Base-by-base conservation (phyloP, 805 yeast species). In the Naumovozyma dairenensis region DNA sequence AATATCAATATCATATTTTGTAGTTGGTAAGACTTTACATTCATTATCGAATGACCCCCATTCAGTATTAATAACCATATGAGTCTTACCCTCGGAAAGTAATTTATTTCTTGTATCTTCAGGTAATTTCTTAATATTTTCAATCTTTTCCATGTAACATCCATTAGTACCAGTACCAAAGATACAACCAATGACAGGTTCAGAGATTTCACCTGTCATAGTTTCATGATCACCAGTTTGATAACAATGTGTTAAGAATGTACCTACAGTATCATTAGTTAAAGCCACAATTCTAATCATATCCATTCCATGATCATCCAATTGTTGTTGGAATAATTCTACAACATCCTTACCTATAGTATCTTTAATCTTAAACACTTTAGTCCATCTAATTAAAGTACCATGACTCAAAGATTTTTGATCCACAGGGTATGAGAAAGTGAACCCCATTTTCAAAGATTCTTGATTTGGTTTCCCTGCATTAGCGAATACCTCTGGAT, bases 81-180 rank as follows among this genome's bases (percentile, higher is more conserved):
- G 75, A 2, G 67, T 65, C 33, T 69, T 66, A 22, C 74, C 77
- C 32, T 61, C 53, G 34, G 53, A 60, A 15, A 53, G 33, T 47
- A 70, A 59, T 15, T 53, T 55, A 17, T 51, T 59, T 29, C 59
- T 58, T 10, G 59, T 36, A 21, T 63, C 59, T 2, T 70, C 66
- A n/a, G 75, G 72, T 41, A 87, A 66, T 60, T 92, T 89, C 35
- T 71, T 72, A 46, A 92, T 82, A 35, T 77, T 71, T 27, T 72
- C 77, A 33, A 86, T 57, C 36, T 73, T 69, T 60, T 89, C 98
- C 54, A 74, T 68, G 60, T 92, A 89, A 12, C 96, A 95, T 41
- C 96, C 96, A 59, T 89, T 89, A 19, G 97, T 89, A 54, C 98
- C 98, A 2, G 98, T 92, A 45, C 98, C 98, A 51, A 87, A 84